Evolutionary conservation across 2,329 filamentous ascomycete species (phyloP), one percentile per base, ranked within the genome.

Genomic region (Colletotrichum orchidophilum): DNA sequence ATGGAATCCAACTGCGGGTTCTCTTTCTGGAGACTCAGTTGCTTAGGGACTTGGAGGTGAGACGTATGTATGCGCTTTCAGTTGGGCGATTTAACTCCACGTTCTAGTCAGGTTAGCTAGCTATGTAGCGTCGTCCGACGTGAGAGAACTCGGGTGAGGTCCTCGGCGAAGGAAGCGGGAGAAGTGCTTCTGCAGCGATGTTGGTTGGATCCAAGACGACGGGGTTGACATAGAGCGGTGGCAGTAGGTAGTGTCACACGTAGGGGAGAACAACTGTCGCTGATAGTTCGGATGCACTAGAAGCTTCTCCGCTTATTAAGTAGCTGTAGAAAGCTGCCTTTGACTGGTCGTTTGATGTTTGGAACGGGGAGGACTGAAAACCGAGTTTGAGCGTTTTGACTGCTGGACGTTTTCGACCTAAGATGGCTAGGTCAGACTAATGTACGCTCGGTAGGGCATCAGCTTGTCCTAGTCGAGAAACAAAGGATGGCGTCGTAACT

Each of bases 281-380:
- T 4, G 39, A 49, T 18, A 24, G 11, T 31, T 50, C 21, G 46
- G 66, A 55, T 29, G 55, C 39, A 54, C 63, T 63, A 58, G 63
- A 68, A 71, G 68, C 35, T 71, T 63, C 69, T 54, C 58, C 53
- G 64, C 69, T 68, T 71, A 58, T 58, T 29, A 68, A 63, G 63
- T 66, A 21, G 24, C 53, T 59, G 27, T 33, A 42, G 26, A 46
- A 29, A 46, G 53, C 13, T 39, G 60, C 18, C n/a, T 27, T 50
- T 39, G 15, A 26, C 24, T 27, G 49, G 39, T 24, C 27, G 31
- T 42, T 29, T 27, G 61, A 21, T 54, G 52, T 24, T 33, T 46
- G 39, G 26, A 24, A 31, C 18, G 33, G 46, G 50, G 39, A 61
- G 15, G 42, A 60, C 18, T 29, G 46, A 15, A n/a, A 53, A n/a